Evolutionary conservation across 106 monocot genomes (phyloP), one percentile per base, ranked within the genome.

Genomic region (Posidonia australis): DNA sequence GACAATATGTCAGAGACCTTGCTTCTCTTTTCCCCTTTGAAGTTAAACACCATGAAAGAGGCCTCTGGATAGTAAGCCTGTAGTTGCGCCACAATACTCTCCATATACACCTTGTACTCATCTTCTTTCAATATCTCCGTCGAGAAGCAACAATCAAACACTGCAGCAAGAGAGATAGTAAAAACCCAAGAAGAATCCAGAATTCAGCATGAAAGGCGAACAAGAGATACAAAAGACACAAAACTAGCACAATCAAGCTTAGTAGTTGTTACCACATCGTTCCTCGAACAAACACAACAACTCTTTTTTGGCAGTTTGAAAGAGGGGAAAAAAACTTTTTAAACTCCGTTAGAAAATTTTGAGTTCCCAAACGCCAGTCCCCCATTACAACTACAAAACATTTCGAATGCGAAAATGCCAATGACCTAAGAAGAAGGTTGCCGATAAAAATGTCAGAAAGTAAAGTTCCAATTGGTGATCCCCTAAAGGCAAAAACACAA

Each of bases 131-230:
- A 60, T 18, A 59, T 78, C 55, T 82, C 86, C 18, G 87, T 70
- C 0, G 96, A 87, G 64, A 96, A 96, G 69, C 96, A 87, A 63
- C 87, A 96, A 67, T 96, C 96, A 47, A 96, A 96, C 22, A 90
- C 96, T 90, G 76, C 61, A 45, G 13, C 61, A 80, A 69, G 47
- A 47, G 65, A 26, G 11, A 60, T 27, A 42, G 55, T 11, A 32
- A 47, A 51, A 48, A 45, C 36, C n/a, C 21, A 25, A 58, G 56
- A 3, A 55, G 19, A 16, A 51, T 3, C 2, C 52, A 32, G 16
- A 23, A 63, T 53, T 41, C 36, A 21, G 30, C 22, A 17, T 31
- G 18, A 0, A 52, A 30, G 14, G 49, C 7, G 5, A 51, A 17
- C 12, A 18, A 4, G 20, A 17, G 49, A 51, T 48, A 51, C 6